A percentile compares a stretch with the other conserved stretches of the same genome.
phyloP scores from a whole-genome alignment of 345 rosid genomes.

The Lepidium aucheri region DNA sequence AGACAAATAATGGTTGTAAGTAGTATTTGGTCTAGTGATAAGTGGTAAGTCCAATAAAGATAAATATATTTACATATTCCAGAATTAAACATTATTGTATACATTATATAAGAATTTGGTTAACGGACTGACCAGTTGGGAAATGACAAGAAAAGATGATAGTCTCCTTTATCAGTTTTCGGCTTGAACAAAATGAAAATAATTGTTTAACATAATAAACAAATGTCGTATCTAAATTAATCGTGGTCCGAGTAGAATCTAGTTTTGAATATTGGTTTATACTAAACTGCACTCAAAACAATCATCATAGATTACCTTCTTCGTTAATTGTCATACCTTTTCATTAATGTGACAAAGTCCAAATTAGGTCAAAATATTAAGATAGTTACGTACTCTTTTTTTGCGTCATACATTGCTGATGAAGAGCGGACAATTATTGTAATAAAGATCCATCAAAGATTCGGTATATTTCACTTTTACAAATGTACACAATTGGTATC shows the following conservation, averaged over 20 bases:
- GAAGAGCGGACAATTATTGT: not conserved
- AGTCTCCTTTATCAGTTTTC: not conserved
- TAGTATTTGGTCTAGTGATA: too few relatives aligned
- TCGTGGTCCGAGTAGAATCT: not conserved
- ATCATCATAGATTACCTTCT: not conserved
- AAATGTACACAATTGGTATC: not conserved
- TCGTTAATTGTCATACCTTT: not conserved
- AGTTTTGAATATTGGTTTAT: not conserved
- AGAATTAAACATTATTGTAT: too few relatives aligned
- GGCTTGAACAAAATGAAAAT: too few relatives aligned
- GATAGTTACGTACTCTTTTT: not conserved
- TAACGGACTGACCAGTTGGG: too few relatives aligned
- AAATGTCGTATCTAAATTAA: not conserved
- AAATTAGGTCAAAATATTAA: not conserved
- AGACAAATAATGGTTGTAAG: too few relatives aligned
- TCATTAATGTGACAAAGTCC: not conserved
- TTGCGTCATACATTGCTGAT: conserved; percentile 6
- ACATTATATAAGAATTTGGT: too few relatives aligned
- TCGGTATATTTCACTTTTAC: not conserved
- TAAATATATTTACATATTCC: too few relatives aligned
- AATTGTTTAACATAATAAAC: not conserved
- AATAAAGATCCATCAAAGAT: not conserved
- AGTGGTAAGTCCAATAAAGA: too few relatives aligned
- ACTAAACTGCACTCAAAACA: not conserved
- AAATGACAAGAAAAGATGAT: too few relatives aligned